Base-by-base conservation (phyloP, 306 rosid species). In the Medicago arabica region DNA sequence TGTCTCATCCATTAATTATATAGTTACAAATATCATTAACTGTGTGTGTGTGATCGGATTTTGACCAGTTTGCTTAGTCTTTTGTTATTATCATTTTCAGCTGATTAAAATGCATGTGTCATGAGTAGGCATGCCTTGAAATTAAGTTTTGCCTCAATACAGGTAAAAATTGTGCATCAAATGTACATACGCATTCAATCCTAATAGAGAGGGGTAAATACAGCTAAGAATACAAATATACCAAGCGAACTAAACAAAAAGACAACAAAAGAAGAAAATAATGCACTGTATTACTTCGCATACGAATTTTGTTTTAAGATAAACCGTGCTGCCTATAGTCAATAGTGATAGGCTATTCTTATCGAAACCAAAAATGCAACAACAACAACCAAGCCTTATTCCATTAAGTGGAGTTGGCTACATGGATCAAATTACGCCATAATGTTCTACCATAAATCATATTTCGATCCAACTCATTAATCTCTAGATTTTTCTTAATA, bases 181-280 rank as follows among this genome's bases (percentile, higher is more conserved):
- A 53, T 39, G 23, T 65, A 53, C 16, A 65, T 21, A 40, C 6
- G 23, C n/a, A n/a, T 8, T 75, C 66, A 75, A 75, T 14, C 53
- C 41, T 65, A 51, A 38, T 15, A 64, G 2, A 18, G 41, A n/a
- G n/a, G 25, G 28, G 60, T 54, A 65, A 76, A 54, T 25, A 67
- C 49, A 55, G 38, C 67, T 66, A 44, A 47, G 68, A 14, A 41
- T 54, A 59, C 23, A 54, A 76, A 23, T 73, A 46, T 47, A n/a
- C 31, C 11, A 55, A 53, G 54, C 4, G 62, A 61, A 46, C 62
- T 21, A 23, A 70, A 34, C 31, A 34, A 34, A 74, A 17, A 47
- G 19, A 63, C 25, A 49, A 23, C 14, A 59, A 28, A 60, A 25
- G 36, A 75, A 62, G 19, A 15, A 69, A 68, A 59, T 69, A 7